Percentiles rank a stretch among this genome's conserved stretches.
Conservation (phyloP, 129 eudicot genomes). For the Apium graveolens region DNA sequence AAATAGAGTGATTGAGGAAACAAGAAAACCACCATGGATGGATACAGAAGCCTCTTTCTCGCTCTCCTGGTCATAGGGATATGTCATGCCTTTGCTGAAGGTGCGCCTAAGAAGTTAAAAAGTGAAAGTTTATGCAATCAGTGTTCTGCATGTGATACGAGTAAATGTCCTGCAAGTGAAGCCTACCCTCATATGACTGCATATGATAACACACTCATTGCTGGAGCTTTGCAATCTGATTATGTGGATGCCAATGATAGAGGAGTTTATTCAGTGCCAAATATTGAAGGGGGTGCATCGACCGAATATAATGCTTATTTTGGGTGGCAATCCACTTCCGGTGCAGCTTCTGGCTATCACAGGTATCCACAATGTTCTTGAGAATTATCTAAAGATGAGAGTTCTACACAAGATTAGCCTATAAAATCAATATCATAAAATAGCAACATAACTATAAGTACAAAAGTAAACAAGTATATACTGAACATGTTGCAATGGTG, state of each 20-base stretch:
- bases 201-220: constrained; percentile 43
- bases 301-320: constrained; percentile 37
- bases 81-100: constrained; percentile 11
- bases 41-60: constrained; percentile 3
- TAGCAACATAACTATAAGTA: background rate
- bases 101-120: constrained; percentile 17
- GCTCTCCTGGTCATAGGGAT: constrained; percentile 8
- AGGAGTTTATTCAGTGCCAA: constrained; percentile 66
- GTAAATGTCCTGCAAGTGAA: constrained; percentile 62
- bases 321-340: constrained; percentile 64
- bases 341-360: constrained; percentile 65
- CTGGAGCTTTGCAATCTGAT: constrained; percentile 67
- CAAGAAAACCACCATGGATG: background rate
- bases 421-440: background rate
- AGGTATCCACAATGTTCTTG: constrained; percentile 26
- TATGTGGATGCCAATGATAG: constrained; percentile 47
- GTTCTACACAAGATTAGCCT: background rate
- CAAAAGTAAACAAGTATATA: background rate
- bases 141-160: constrained; percentile 50
- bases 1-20: background rate
- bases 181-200: constrained; percentile 79
- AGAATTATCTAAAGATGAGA: background rate
- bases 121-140: constrained; percentile 46
- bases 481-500: background rate
- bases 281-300: constrained; percentile 40